phyloP scores from a whole-genome alignment of 106 monocot genomes.

The Allium cepa region DNA sequence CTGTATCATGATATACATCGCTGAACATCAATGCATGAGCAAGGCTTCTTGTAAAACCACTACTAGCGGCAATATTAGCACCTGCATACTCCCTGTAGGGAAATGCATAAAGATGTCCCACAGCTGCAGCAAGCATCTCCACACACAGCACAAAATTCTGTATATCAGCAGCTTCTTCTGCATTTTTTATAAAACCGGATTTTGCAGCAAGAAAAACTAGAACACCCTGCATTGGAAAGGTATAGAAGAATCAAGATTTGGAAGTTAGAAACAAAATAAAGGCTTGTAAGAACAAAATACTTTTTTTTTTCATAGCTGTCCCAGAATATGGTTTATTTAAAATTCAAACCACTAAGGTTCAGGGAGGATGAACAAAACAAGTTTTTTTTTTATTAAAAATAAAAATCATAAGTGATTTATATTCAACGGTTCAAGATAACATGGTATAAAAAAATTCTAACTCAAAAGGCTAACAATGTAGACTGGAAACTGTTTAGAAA shows the following conservation, averaged over 20 bases:
- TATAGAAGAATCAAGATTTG: too few relatives aligned
- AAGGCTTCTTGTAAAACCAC: conserved; percentile 69
- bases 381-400: too few relatives aligned
- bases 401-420: too few relatives aligned
- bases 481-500: neutral
- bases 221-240: conserved; percentile 49
- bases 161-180: conserved; percentile 89
- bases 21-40: conserved; percentile 88
- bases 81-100: conserved; percentile 98
- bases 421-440: too few relatives aligned
- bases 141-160: conserved; percentile 88
- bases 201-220: conserved; percentile 95
- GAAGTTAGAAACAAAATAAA: too few relatives aligned
- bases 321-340: too few relatives aligned
- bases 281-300: too few relatives aligned
- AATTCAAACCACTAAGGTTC: too few relatives aligned
- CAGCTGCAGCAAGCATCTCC: conserved; percentile 90
- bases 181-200: conserved; percentile 79
- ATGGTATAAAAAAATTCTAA: too few relatives aligned
- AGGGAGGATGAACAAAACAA: too few relatives aligned
- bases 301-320: too few relatives aligned
- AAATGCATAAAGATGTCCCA: conserved; percentile 86
- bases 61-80: conserved; percentile 67
- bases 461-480: neutral
- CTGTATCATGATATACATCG: conserved; percentile 95